These are phyloP conservation scores for Stagonosporopsis vannaccii DNA, from an alignment of 2,329 filamentous ascomycete genomes.

Conservation along the genomic window DNA sequence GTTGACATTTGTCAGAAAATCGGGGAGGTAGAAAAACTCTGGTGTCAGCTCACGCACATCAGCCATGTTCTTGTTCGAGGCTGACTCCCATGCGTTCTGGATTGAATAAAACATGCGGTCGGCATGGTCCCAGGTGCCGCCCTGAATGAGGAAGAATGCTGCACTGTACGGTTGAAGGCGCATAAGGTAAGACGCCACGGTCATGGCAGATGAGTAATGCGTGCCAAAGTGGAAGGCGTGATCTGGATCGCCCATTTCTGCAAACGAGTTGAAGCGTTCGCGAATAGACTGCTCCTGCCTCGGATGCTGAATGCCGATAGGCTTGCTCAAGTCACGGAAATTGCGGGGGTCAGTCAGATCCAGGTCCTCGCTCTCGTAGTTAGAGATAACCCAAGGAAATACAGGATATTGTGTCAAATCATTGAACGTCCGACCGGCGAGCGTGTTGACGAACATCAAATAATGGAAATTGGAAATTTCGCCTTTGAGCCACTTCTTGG, in stretches of 20 bases:
- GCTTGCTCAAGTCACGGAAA: conserved; percentile 91
- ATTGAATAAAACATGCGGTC: conserved; percentile 96
- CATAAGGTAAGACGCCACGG: conserved; percentile 94
- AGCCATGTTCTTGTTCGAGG: conserved; percentile 87
- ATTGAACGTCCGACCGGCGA: conserved; percentile 97
- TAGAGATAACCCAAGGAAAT: conserved; percentile 95
- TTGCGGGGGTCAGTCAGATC: conserved; percentile 83
- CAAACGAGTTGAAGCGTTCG: conserved; percentile 85
- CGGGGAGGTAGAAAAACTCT: conserved; percentile 96
- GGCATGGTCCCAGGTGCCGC: conserved; percentile 95
- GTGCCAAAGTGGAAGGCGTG: conserved; percentile 97
- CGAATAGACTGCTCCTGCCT: conserved; percentile 79
- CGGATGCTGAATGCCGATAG: conserved; percentile 90
- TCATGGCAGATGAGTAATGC: conserved; percentile 99
- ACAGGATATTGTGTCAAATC: conserved; percentile 98
- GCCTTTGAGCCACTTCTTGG: conserved; percentile 87
- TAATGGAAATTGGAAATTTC: conserved; percentile 99
- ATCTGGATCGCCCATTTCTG: conserved; percentile 81
- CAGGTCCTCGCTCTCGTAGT: conserved; percentile 93
- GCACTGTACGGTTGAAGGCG: conserved; percentile 95
- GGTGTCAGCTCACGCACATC: conserved; percentile 95
- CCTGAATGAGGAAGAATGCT: conserved; percentile 91
- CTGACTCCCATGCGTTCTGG: conserved; percentile 87
- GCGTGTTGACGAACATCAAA: conserved; percentile 96
- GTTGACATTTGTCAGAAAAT: conserved; percentile 94